phyloP scores from a whole-genome alignment of 1,284 basidiomycete species.

The Cystobasidiaceae sp. region DNA sequence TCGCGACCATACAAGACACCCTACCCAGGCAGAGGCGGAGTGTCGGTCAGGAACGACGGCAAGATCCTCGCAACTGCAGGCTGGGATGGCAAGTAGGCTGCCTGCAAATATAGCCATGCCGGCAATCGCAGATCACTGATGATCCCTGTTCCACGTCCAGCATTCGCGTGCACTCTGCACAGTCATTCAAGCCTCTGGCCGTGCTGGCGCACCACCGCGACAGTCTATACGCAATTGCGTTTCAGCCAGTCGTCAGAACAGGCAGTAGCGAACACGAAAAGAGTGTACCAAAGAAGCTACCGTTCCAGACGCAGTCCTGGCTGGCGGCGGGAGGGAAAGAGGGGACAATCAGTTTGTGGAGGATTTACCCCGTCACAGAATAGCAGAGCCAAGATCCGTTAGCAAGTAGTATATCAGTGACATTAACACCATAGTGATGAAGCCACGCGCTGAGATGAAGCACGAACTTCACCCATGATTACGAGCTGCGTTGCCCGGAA shows the following conservation, averaged over 20 bases:
- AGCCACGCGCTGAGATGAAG: too few species aligned
- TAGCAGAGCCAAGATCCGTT: too few species aligned
- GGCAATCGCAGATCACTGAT: not conserved
- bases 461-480: too few species aligned
- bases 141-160: conserved; percentile 8
- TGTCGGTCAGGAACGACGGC: conserved; percentile 33
- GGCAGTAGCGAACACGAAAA: not conserved
- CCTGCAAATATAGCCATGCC: not conserved
- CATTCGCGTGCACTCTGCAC: conserved; percentile 35
- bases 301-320: conserved; percentile 29
- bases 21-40: conserved; percentile 29
- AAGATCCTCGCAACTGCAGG: conserved; percentile 38
- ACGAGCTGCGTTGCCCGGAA: too few species aligned
- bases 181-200: conserved; percentile 38
- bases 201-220: conserved; percentile 39
- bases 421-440: too few species aligned
- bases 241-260: conserved; percentile 2
- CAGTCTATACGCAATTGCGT: conserved; percentile 38
- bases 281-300: not conserved
- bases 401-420: too few species aligned
- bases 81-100: conserved; percentile 41
- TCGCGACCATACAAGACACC: conserved; percentile 25
- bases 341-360: conserved; percentile 39
- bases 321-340: conserved; percentile 40
- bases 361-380: conserved; percentile 39